phyloP scores from a whole-genome alignment of 768 basidiomycete genomes.

The Calocera cornea region DNA sequence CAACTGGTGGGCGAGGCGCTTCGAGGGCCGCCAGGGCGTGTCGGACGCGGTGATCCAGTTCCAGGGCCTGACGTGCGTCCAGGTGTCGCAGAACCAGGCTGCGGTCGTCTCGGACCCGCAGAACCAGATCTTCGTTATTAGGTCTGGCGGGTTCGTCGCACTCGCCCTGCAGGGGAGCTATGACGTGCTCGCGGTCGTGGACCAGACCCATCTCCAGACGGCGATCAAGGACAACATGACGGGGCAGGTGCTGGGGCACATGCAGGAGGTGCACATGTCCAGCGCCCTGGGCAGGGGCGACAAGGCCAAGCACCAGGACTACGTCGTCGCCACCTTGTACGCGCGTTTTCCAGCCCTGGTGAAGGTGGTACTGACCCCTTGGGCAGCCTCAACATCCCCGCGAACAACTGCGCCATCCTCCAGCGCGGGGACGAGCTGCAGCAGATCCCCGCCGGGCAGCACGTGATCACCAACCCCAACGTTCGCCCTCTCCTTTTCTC shows the following conservation, averaged over 20 bases:
- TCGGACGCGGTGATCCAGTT: constrained; percentile 75
- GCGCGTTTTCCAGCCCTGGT: constrained; percentile 16
- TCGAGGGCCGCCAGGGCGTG: constrained; percentile 56
- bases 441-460: constrained; percentile 66
- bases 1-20: constrained; percentile 77
- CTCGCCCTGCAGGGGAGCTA: constrained; percentile 69
- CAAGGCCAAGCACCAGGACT: constrained; percentile 38
- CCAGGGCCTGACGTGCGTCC: constrained; percentile 67
- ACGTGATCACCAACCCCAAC: constrained; percentile 71
- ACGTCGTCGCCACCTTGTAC: constrained; percentile 67
- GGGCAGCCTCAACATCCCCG: constrained; percentile 61
- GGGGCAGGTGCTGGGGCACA: constrained; percentile 42
- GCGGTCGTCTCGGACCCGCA: constrained; percentile 19
- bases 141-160: constrained; percentile 39
- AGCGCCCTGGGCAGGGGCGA: constrained; percentile 32
- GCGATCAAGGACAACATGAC: constrained; percentile 30
- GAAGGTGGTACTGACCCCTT: background rate
- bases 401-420: constrained; percentile 74
- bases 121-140: constrained; percentile 68
- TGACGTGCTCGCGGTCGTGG: constrained; percentile 62
- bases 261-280: constrained; percentile 68
- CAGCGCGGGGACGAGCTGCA: constrained; percentile 71
- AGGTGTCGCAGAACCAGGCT: constrained; percentile 63
- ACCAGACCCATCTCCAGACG: constrained; percentile 63
- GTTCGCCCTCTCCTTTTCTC: constrained; percentile 17